Conservation (phyloP, 371 early-diverging fungal species). For the Apophysomyces ossiformis region DNA sequence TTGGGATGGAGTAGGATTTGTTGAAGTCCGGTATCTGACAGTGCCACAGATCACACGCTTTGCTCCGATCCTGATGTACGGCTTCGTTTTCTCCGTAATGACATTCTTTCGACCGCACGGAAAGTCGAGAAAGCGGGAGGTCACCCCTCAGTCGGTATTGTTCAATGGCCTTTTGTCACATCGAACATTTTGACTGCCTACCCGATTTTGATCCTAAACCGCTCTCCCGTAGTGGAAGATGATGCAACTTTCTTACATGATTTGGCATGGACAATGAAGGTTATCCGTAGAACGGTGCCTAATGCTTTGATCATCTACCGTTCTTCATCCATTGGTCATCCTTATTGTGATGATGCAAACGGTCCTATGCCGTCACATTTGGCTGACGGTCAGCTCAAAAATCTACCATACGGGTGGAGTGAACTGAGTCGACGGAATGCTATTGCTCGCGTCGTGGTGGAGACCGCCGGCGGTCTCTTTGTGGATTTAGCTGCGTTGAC, state of each 20-base stretch:
- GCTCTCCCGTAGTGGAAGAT: slow-evolving; percentile 43
- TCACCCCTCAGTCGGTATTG: slow-evolving; percentile 39
- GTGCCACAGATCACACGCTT: slow-evolving; percentile 43
- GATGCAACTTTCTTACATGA: slow-evolving; percentile 50
- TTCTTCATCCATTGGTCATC: slow-evolving; percentile 55
- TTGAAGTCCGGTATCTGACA: neutral
- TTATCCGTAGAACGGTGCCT: slow-evolving; percentile 46
- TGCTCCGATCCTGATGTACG: slow-evolving; percentile 33
- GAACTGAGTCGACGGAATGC: slow-evolving; percentile 59
- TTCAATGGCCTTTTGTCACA: slow-evolving; percentile 59
- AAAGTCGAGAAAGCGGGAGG: slow-evolving; percentile 38
- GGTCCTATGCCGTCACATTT: slow-evolving; percentile 37
- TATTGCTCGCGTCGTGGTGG: slow-evolving; percentile 59
- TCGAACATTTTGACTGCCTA: slow-evolving; percentile 39
- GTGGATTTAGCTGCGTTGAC: slow-evolving; percentile 59
- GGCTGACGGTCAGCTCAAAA: slow-evolving; percentile 38
- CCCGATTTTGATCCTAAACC: slow-evolving; percentile 57
- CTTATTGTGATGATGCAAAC: slow-evolving; percentile 46
- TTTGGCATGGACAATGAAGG: slow-evolving; percentile 50
- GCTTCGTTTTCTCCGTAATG: slow-evolving; percentile 61
- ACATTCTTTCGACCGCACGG: slow-evolving; percentile 49
- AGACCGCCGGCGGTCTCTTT: slow-evolving; percentile 63
- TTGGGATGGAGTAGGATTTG: neutral
- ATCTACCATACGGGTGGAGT: slow-evolving; percentile 58
- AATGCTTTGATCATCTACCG: slow-evolving; percentile 57